Base-by-base conservation (phyloP, 805 yeast genomes). In the Metschnikowia koreensis region DNA sequence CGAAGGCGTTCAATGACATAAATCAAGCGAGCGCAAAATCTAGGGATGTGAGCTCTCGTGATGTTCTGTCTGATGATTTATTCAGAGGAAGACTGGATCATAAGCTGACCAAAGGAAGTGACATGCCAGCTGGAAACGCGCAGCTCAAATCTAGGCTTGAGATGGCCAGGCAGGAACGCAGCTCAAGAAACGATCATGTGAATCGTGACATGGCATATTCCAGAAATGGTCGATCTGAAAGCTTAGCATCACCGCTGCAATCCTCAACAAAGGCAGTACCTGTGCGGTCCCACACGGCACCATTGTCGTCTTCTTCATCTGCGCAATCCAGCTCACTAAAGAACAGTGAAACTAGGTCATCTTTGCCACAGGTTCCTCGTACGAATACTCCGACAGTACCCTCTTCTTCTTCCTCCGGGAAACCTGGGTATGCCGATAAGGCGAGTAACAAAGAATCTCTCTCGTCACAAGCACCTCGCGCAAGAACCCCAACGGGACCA, bases 91-190 rank as follows among this genome's bases (percentile, higher is more conserved):
- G 13, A 44, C 36, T 28, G 17, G 38, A 37, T n/a, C 41, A 36
- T 27, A 28, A 16, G 9, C 28, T 16, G 2, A 15, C 10, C 3
- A 38, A 38, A 43, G 38, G 38, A 43, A 29, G 13, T 22, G 39
- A 37, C 2, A 37, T 40, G 13, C 39, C 52, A n/a, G 33, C 27
- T n/a, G 51, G 41, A 13, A 51, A 46, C 29, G 46, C 50, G 2
- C 59, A 60, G 37, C 53, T 66, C 41, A 64, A 63, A 42, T 52
- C 64, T 1, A 59, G 59, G 22, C 57, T 66, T 29, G 50, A 55
- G 22, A 60, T 60, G 46, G 70, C 66, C 26, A 66, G 63, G 49
- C 59, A 51, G 26, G 69, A 66, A 16, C 62, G 57, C 38, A 51
- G 51, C 13, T 44, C 53, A 33, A 47, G 41, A 28, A 41, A 46